Percentiles rank a stretch among this genome's conserved stretches.
These are phyloP conservation scores for Leucogyrophana mollusca DNA, from an alignment of 768 basidiomycete species.

Conservation along the genomic window DNA sequence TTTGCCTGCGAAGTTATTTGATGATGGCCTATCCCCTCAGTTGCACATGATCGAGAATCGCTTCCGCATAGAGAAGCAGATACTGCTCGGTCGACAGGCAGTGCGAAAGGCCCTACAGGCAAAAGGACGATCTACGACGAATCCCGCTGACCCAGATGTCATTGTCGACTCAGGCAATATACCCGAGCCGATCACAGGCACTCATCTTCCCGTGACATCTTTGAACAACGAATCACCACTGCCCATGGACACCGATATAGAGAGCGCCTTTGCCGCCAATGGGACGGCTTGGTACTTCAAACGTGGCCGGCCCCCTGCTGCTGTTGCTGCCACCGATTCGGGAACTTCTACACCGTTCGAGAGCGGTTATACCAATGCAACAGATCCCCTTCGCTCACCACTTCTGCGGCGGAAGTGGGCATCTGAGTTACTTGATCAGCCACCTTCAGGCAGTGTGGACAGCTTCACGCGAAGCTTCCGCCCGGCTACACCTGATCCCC, in stretches of 20 bases:
- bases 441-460: constrained; percentile 9
- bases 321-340: constrained; percentile 22
- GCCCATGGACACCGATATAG: constrained; percentile 78
- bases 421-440: constrained; percentile 38
- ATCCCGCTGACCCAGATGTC: constrained; percentile 19
- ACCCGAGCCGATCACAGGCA: constrained; percentile 23
- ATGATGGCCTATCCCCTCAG: constrained; percentile 37
- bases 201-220: constrained; percentile 10
- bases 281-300: constrained; percentile 56
- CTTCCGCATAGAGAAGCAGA: constrained; percentile 79
- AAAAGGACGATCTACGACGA: constrained; percentile 22
- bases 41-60: constrained; percentile 94
- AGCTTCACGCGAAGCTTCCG: constrained; percentile 8
- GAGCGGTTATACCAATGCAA: constrained; percentile 19
- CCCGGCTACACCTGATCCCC: constrained; percentile 8
- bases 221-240: constrained; percentile 53
- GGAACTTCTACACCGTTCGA: constrained; percentile 33
- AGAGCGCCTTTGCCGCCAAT: constrained; percentile 58
- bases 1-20: constrained; percentile 2
- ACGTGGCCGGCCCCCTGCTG: constrained; percentile 38
- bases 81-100: constrained; percentile 72
- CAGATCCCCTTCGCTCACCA: constrained; percentile 41
- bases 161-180: constrained; percentile 19
- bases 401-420: constrained; percentile 49
- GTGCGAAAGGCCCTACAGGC: constrained; percentile 56